Evolutionary conservation across 352 stramenopile genomes (phyloP), one percentile per base, ranked within the genome.

Genomic region (Phytopythium vexans): DNA sequence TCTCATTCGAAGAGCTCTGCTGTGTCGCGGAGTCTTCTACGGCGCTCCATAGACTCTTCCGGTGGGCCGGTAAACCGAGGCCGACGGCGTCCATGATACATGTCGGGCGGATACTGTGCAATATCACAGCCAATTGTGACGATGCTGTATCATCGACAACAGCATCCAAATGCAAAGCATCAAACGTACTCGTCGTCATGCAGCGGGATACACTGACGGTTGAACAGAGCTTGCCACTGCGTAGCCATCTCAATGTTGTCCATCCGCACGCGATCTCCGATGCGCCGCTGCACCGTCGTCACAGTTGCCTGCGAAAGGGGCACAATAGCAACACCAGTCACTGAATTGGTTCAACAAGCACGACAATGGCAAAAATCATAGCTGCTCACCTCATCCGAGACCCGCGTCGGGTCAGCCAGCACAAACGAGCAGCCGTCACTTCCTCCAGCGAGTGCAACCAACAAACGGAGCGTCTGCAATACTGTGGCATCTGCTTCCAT

Each of bases 261-360:
- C 74, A 88, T 88, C 11, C 50, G 56, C 35, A 88, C 88, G 11
- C 64, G 62, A 38, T 89, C 77, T 12, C 81, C 81, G 21, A 89
- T 59, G 16, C 81, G 61, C 32, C 16, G 37, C 5, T 47, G 48
- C 14, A 47, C 57, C 10, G 55, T 36, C 37, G 21, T n/a, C 58
- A 49, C 31, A 14, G 37, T 50, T 27, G 16, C 44, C 47, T n/a
- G 21, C 21, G 21, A 45, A 14, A 42, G 11, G 34, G 34, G 4
- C n/a, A 46, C n/a, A 42, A 54, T 7, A n/a, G 11, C 41, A 7
- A 35, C 4, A 57, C 34, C 16, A 16, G 14, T 27, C 21, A 27
- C 21, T 27, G 21, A 27, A 2, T 27, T 27, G 21, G 21, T 2
- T 27, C 21, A 27, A 27, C 21, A 27, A 27, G 21, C 21, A 27